Evolutionary conservation across 1,284 basidiomycete species (phyloP), one percentile per base, ranked within the genome.

Genomic region (Malassezia vespertilionis): DNA sequence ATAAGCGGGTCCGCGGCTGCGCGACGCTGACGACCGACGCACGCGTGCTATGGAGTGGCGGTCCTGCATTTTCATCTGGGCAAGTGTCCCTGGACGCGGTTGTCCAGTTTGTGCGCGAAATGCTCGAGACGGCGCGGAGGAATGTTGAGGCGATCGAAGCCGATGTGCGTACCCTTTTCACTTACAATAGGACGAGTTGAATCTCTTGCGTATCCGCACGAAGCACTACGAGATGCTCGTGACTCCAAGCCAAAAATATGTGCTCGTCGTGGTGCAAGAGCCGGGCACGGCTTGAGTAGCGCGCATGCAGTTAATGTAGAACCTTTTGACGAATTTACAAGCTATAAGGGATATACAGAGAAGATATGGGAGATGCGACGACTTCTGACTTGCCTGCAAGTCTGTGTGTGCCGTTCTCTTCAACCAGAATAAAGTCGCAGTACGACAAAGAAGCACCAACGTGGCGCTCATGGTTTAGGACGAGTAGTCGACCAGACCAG

Each of bases 221-320:
- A 59, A 54, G 23, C 57, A 56, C 37, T 64, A 63, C 49, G 66
- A 69, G 33, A 60, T 69, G 41, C 61, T 69, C 40, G 58, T 69
- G 32, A 59, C 63, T 21, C 66, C 66, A 14, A 64, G 47, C 38
- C 52, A 66, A 37, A 67, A 65, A 50, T 69, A 67, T 24, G 46
- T 69, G 0, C 40, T 69, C 14, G 64, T 69, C 6, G 65, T 69
- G 0, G 31, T 69, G 28, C 65, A 69, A 15, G 40, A 49, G 24
- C 40, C 40, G 21, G 27, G 24, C 12, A 23, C 26, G 21, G n/a
- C n/a, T n/a, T n/a, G n/a, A n/a, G n/a, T n/a, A n/a, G n/a, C n/a
- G n/a, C n/a, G n/a, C n/a, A n/a, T n/a, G n/a, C n/a, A n/a, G n/a
- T n/a, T n/a, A n/a, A n/a, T n/a, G n/a, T n/a, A n/a, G n/a, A n/a